phyloP scores from a whole-genome alignment of 371 early-diverging fungal genomes.

The Mortierella sp. region DNA sequence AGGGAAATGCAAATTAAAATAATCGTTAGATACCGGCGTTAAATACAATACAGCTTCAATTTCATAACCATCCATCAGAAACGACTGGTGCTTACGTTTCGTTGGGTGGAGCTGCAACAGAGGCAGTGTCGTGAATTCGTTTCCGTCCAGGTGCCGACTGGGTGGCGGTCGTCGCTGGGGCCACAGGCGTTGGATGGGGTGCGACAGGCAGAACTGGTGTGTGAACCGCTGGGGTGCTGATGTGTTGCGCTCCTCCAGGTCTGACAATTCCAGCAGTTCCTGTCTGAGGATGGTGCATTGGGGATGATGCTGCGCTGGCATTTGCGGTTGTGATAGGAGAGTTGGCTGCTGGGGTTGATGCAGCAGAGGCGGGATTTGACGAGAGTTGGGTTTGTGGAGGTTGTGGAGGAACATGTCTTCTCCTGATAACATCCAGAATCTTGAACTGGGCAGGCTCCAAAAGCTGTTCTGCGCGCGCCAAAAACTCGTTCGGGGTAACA shows the following conservation, averaged over 20 bases:
- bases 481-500: slow-evolving; percentile 42
- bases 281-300: background rate
- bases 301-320: slow-evolving; percentile 1
- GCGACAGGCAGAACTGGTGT: slow-evolving; percentile 4
- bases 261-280: background rate
- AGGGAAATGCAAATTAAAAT: slow-evolving; percentile 5
- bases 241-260: slow-evolving; percentile 6
- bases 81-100: slow-evolving; percentile 18
- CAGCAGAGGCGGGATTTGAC: background rate
- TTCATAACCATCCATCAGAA: background rate
- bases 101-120: slow-evolving; percentile 26
- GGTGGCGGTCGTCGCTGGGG: slow-evolving; percentile 4
- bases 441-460: slow-evolving; percentile 49
- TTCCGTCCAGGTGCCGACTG: slow-evolving; percentile 51
- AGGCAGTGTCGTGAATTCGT: slow-evolving; percentile 25
- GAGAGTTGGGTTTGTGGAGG: slow-evolving; percentile 6
- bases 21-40: slow-evolving; percentile 2
- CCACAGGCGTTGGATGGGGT: background rate
- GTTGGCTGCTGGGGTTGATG: slow-evolving; percentile 20
- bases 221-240: slow-evolving; percentile 9
- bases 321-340: background rate
- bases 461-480: slow-evolving; percentile 36
- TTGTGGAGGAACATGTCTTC: slow-evolving; percentile 20
- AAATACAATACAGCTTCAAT: background rate
- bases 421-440: slow-evolving; percentile 48